Conservation (phyloP, 1,139 yeast species). For the Saccharomyces hybrid region DNA sequence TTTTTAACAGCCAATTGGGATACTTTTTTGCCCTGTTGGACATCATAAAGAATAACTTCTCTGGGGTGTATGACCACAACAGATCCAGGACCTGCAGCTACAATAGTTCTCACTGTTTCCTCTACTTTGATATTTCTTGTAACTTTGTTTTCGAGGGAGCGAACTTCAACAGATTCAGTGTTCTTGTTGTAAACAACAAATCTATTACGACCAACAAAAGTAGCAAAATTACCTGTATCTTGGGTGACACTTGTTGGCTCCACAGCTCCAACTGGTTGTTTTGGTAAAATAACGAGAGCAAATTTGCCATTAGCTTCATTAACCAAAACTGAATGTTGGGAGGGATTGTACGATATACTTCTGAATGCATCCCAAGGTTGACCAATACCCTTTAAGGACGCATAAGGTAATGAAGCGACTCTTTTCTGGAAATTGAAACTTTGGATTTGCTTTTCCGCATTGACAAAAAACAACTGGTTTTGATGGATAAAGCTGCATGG, state of each 20-base stretch:
- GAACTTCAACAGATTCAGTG: constrained; percentile 62
- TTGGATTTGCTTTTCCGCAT: constrained; percentile 81
- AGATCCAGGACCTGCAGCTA: constrained; percentile 75
- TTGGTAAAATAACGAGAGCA: constrained; percentile 72
- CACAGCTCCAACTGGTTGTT: constrained; percentile 83
- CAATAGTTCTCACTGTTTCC: constrained; percentile 61
- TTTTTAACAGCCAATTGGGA: constrained; percentile 65
- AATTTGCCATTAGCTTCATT: constrained; percentile 59
- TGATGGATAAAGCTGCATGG: constrained; percentile 79
- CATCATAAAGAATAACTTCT: constrained; percentile 77
- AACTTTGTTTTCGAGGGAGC: constrained; percentile 70
- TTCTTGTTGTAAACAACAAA: constrained; percentile 72
- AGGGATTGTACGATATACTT: constrained; percentile 81
- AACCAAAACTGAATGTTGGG: constrained; percentile 79
- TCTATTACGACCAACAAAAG: constrained; percentile 89
- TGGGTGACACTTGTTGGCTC: constrained; percentile 75
- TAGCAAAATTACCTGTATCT: constrained; percentile 80
- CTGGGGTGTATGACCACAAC: constrained; percentile 66
- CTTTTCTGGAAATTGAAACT: constrained; percentile 55
- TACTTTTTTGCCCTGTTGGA: constrained; percentile 80
- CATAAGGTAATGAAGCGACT: constrained; percentile 66
- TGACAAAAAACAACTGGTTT: constrained; percentile 62
- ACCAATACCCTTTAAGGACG: constrained; percentile 78
- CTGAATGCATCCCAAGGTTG: constrained; percentile 81
- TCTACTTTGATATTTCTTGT: constrained; percentile 80